Conservation (phyloP, 2,329 filamentous ascomycete species). For the Cladosporium cucumerinum region DNA sequence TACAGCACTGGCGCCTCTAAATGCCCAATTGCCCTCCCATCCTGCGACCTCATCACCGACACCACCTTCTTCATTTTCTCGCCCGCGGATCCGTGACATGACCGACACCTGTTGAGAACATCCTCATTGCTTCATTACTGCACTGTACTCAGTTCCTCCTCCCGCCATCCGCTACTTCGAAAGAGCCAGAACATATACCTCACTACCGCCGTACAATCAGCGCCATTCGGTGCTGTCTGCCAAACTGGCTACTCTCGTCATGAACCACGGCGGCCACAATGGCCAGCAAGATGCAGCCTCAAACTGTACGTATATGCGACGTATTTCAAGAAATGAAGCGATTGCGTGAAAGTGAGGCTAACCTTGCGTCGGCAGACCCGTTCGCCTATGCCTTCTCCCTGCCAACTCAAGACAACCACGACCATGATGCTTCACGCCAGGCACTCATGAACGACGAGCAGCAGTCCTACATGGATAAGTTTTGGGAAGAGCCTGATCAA, state of each 20-base stretch:
- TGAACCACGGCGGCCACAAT: slow-evolving; percentile 13
- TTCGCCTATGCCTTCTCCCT: slow-evolving; percentile 11
- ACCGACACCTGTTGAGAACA: background rate
- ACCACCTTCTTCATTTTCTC: background rate
- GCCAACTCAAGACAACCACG: background rate
- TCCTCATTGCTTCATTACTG: background rate
- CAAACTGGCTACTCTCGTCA: slow-evolving; percentile 15
- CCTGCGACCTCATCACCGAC: background rate
- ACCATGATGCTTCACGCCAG: background rate
- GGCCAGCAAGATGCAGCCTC: slow-evolving; percentile 14
- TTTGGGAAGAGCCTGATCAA: slow-evolving; percentile 6
- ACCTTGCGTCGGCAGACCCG: background rate
- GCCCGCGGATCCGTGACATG: slow-evolving; percentile 2
- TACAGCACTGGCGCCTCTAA: background rate
- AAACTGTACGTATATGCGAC: slow-evolving; percentile 1
- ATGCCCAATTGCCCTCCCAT: background rate
- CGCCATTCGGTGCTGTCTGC: slow-evolving; percentile 6
- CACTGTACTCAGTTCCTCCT: background rate
- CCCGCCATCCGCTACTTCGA: background rate
- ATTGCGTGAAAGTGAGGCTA: background rate
- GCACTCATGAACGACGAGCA: slow-evolving; percentile 13
- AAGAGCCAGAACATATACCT: background rate
- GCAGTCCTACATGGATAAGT: slow-evolving; percentile 5
- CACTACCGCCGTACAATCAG: background rate
- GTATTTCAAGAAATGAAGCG: background rate